Conservation (phyloP, 306 rosid genomes). For the Carpinus viminea region DNA sequence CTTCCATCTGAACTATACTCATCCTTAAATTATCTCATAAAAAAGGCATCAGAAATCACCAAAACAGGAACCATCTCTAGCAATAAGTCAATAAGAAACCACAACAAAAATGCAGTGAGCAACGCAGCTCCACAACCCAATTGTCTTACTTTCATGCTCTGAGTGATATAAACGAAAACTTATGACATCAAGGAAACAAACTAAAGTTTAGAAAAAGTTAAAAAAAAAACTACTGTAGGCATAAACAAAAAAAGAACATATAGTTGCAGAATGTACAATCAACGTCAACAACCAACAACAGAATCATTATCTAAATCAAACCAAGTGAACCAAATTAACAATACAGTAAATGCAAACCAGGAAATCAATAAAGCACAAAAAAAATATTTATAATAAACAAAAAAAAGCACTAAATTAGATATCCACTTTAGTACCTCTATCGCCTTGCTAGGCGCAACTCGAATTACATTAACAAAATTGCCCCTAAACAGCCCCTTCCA, state of each 20-base stretch:
- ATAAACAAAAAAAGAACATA: neutral
- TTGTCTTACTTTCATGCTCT: neutral
- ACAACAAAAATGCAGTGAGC: neutral
- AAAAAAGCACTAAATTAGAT: neutral
- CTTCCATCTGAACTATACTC: neutral
- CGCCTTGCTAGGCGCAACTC: constrained; percentile 99
- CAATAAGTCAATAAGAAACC: neutral
- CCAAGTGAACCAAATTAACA: constrained; percentile 7
- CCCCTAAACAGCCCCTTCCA: constrained; percentile 98
- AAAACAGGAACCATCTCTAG: neutral
- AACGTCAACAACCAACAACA: constrained; percentile 18
- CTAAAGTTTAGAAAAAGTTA: neutral
- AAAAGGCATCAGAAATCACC: neutral
- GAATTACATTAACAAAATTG: constrained; percentile 86
- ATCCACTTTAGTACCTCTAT: constrained; percentile 64
- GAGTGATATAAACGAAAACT: neutral
- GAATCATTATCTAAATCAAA: constrained; percentile 1
- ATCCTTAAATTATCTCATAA: neutral
- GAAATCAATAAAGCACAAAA: neutral
- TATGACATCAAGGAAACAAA: neutral
- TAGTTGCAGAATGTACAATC: neutral
- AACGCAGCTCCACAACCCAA: neutral
- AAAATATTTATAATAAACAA: neutral
- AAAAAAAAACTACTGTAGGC: neutral
- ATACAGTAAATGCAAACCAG: constrained; percentile 5